A percentile compares a stretch with the other conserved stretches of the same genome.
phyloP scores from a whole-genome alignment of 805 yeast genomes.

The Myxozyma vanderwaltii region DNA sequence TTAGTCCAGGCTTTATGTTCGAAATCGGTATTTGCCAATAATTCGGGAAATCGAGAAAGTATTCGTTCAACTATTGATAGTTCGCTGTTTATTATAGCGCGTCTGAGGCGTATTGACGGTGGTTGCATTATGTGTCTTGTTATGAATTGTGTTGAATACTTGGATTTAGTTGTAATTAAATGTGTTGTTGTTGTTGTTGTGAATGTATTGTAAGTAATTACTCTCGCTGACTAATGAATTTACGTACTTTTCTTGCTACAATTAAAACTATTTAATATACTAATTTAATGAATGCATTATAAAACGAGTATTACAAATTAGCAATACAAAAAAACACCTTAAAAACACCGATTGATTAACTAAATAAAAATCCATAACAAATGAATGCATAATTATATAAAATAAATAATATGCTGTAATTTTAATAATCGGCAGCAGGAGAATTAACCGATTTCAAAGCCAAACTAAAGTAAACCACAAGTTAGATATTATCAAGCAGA shows the following conservation, averaged over 20 bases:
- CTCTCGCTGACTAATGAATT: no score
- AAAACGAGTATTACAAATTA: no score
- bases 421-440: not conserved
- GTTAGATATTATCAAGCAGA: no score
- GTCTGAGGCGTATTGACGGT: constrained; percentile 65
- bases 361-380: no score
- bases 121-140: constrained; percentile 54
- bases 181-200: not conserved
- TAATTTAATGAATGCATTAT: no score
- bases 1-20: constrained; percentile 63
- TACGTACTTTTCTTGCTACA: no score
- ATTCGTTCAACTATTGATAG: constrained; percentile 64
- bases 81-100: constrained; percentile 65
- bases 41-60: constrained; percentile 66
- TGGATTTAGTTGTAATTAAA: not conserved
- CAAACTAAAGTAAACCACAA: not conserved
- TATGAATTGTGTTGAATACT: not conserved
- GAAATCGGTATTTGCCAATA: constrained; percentile 63
- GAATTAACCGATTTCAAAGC: not conserved
- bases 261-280: no score
- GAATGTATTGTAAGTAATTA: no score
- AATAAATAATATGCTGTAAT: no score
- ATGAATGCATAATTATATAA: no score
- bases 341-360: no score
- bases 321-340: no score